Evolutionary conservation across 306 rosid species (phyloP).

Genomic region (Luffa acutangula): DNA sequence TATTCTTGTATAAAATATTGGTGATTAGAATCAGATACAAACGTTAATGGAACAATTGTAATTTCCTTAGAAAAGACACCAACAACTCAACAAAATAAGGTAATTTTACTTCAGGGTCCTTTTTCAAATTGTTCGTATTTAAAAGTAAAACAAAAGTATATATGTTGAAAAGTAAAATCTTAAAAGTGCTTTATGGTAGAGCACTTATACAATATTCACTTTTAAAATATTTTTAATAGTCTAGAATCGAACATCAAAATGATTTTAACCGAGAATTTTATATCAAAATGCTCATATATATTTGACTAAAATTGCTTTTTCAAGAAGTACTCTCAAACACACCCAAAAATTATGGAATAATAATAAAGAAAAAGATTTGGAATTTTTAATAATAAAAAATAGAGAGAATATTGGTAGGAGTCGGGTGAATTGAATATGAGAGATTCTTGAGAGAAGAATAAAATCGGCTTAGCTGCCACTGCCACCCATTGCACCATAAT

Average conservation of each 20-base stretch:
- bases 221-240: not conserved
- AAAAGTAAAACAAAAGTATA: too few relatives aligned
- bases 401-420: not conserved
- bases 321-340: not conserved
- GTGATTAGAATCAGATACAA: not conserved
- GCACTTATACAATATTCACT: not conserved
- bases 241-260: not conserved
- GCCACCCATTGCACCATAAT: not conserved
- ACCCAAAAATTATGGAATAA: not conserved
- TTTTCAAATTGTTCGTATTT: too few relatives aligned
- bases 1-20: not conserved
- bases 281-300: too few relatives aligned
- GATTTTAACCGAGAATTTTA: too few relatives aligned
- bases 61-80: not conserved
- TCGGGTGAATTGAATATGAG: not conserved
- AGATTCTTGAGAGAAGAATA: constrained; percentile 3
- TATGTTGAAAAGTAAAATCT: too few relatives aligned
- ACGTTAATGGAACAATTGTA: not conserved
- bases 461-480: constrained; percentile 2
- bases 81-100: not conserved
- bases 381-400: not conserved
- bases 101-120: too few relatives aligned
- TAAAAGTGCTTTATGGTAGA: not conserved
- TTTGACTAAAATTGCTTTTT: too few relatives aligned
- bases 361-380: not conserved